phyloP scores from a whole-genome alignment of 108 stramenopile species.

The Epithemia pelagica region DNA sequence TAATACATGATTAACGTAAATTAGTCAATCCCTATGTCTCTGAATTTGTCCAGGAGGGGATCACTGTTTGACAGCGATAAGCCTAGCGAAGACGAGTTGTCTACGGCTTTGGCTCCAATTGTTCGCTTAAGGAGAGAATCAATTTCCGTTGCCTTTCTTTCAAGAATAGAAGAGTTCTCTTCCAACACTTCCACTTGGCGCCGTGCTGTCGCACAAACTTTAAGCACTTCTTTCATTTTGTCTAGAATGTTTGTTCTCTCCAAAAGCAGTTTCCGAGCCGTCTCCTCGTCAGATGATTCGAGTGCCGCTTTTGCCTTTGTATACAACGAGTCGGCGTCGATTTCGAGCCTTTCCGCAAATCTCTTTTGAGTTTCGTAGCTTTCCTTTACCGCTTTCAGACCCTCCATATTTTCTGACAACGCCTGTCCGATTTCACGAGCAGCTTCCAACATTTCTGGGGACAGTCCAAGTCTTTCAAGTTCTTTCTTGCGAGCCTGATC shows the following conservation, averaged over 20 bases:
- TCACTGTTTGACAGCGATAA: slow-evolving; percentile 56
- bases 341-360: slow-evolving; percentile 50
- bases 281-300: slow-evolving; percentile 46
- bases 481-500: slow-evolving; percentile 65
- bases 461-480: slow-evolving; percentile 65
- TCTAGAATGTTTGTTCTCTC: slow-evolving; percentile 50
- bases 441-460: slow-evolving; percentile 67
- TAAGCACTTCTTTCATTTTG: slow-evolving; percentile 54
- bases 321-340: slow-evolving; percentile 42
- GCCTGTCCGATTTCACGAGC: slow-evolving; percentile 60
- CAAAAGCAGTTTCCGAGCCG: slow-evolving; percentile 51
- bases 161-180: slow-evolving; percentile 55
- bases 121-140: slow-evolving; percentile 57
- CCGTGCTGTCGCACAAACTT: slow-evolving; percentile 51
- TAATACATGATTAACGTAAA: no score
- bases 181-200: slow-evolving; percentile 56
- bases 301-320: slow-evolving; percentile 58
- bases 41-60: slow-evolving; percentile 70
- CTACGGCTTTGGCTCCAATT: slow-evolving; percentile 48
- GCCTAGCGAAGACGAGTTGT: slow-evolving; percentile 10
- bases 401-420: slow-evolving; percentile 53
- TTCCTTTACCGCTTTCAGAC: slow-evolving; percentile 49
- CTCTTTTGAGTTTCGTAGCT: slow-evolving; percentile 62
- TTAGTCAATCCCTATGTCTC: slow-evolving; percentile 65
- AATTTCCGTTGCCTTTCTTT: slow-evolving; percentile 64